A percentile compares a stretch with the other conserved stretches of the same genome.
phyloP scores from a whole-genome alignment of 2,329 filamentous ascomycete genomes.

The Madurella fahalii region DNA sequence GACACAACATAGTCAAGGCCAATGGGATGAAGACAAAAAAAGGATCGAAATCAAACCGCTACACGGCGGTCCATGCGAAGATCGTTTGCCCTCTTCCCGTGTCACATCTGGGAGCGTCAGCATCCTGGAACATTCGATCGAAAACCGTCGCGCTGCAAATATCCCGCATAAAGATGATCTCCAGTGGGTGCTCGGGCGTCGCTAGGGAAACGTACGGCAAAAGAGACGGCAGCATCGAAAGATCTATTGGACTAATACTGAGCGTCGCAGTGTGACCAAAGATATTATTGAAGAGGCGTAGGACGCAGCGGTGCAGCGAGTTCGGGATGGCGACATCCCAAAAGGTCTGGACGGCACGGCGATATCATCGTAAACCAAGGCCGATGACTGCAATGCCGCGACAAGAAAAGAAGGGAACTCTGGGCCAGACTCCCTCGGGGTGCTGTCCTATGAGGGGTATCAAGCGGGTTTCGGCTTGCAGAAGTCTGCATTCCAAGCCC shows the following conservation, averaged over 20 bases:
- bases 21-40: conserved; percentile 20
- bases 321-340: conserved; percentile 1
- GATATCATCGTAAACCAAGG: conserved; percentile 5
- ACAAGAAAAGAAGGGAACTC: conserved; percentile 4
- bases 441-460: conserved; percentile 25
- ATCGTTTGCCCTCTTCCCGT: conserved; percentile 14
- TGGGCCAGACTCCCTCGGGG: conserved; percentile 15
- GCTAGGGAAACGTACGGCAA: conserved; percentile 10
- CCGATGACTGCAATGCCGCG: conserved; percentile 26
- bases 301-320: not conserved
- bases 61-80: conserved; percentile 1
- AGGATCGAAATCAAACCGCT: conserved; percentile 10
- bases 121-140: conserved; percentile 10
- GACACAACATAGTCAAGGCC: conserved; percentile 12
- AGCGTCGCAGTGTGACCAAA: not conserved
- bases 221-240: not conserved
- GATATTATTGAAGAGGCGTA: not conserved
- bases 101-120: conserved; percentile 7
- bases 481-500: conserved; percentile 25
- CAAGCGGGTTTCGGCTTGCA: conserved; percentile 24
- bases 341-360: not conserved
- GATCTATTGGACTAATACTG: not conserved
- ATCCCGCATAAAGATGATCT: conserved; percentile 20
- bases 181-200: conserved; percentile 14
- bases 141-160: conserved; percentile 12